Evolutionary conservation across 257 asterid genomes (phyloP).

Genomic region (Nicotiana knightiana): DNA sequence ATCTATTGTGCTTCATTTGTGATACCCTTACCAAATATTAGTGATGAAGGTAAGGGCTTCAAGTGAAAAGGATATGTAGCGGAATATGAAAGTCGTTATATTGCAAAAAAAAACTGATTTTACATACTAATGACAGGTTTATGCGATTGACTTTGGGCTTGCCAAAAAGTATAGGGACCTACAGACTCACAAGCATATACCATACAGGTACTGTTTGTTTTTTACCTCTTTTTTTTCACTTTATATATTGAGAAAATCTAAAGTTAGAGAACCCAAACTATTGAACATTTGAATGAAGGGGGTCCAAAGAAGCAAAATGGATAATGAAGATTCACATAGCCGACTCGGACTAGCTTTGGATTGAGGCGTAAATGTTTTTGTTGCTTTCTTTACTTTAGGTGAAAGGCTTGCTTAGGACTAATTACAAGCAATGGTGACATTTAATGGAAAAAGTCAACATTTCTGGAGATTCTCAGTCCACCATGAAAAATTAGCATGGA

Average conservation of each 20-base stretch:
- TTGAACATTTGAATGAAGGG: background rate
- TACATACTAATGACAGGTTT: constrained; percentile 25
- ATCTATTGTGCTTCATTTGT: background rate
- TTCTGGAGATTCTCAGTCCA: background rate
- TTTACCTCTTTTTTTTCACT: background rate
- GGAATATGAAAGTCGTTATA: background rate
- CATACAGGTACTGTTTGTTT: constrained; percentile 23
- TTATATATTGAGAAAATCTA: background rate
- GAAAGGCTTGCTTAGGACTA: background rate
- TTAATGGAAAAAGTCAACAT: background rate
- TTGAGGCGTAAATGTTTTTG: background rate
- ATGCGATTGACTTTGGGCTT: constrained; percentile 34
- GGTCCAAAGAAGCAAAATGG: background rate
- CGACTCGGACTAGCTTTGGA: background rate
- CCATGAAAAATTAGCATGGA: background rate
- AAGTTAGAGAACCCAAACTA: background rate
- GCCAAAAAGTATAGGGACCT: constrained; percentile 39
- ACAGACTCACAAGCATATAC: constrained; percentile 41
- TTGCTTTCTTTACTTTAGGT: background rate
- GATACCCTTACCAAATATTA: background rate
- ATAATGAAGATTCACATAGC: background rate
- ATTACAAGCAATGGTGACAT: background rate
- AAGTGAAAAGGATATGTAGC: background rate
- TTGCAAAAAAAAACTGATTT: background rate
- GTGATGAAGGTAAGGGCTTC: background rate